Evolutionary conservation across 352 stramenopile species (phyloP), one percentile per base, ranked within the genome.

Genomic region (Globisporangium splendens): DNA sequence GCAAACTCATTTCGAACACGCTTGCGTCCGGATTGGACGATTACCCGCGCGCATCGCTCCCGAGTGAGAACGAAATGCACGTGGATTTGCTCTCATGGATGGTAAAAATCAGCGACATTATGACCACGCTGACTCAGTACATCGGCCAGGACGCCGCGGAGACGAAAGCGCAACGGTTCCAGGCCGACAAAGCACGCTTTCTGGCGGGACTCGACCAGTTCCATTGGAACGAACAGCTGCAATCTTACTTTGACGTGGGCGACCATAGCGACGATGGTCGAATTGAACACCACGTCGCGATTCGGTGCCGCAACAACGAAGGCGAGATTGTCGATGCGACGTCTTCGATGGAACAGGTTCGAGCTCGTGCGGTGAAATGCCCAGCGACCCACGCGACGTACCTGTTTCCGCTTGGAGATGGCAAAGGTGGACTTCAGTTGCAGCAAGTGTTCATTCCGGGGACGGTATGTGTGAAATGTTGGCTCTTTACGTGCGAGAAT

Each of bases 31-130:
- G 94, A 0, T 61, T 98, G 8, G 94, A 98, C 50, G 94, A 98
- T 69, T 98, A 96, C 61, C 94, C 94, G 2, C 74, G 85, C 51
- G 84, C 86, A 1, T 93, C 77, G n/a, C 63, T 68, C 46, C 79
- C 86, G 3, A 85, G 72, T 24, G 55, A 84, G 10, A 66, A 84
- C 31, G 91, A 98, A 59, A 88, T 86, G 65, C 91, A 98, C 54
- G 83, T 98, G 21, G 94, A 98, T 57, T 47, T 98, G 53, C 56
- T 96, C 0, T 85, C 80, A 41, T 98, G 94, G 94, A 91, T 98
- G 72, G 83, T 94, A 38, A 82, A 81, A 35, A 70, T 70, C 20
- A 91, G 76, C 47, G 63, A 81, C 17, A 60, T 91, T 14, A 75
- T 93, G 60, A 59, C 66, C 1, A 71, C 70, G 24, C 48, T 91